phyloP scores from a whole-genome alignment of 2,329 filamentous ascomycete genomes.

The Tympanopsis confertula region DNA sequence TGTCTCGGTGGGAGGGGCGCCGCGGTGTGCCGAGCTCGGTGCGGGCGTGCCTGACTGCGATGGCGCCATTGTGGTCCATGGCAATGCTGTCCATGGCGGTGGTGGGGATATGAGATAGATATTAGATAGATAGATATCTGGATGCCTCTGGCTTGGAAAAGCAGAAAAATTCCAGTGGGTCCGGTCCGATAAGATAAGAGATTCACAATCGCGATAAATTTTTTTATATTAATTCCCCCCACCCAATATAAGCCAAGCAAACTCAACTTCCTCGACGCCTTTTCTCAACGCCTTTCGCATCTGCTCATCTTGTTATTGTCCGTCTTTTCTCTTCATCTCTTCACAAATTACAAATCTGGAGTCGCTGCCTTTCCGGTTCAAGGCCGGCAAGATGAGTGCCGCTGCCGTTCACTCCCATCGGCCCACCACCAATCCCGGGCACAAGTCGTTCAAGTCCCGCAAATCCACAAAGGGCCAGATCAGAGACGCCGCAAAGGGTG shows the following conservation, averaged over 20 bases:
- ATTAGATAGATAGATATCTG: too few relatives aligned
- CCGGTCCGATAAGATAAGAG: not conserved
- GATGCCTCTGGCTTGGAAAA: not conserved
- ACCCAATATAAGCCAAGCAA: constrained; percentile 14
- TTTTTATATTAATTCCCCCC: not conserved
- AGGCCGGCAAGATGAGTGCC: constrained; percentile 71
- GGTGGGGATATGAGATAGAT: too few relatives aligned
- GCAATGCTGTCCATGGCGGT: too few relatives aligned
- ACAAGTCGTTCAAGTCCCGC: constrained; percentile 88
- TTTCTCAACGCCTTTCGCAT: too few relatives aligned
- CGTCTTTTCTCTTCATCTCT: not conserved
- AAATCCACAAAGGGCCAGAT: constrained; percentile 81
- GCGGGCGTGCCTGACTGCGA: constrained; percentile 33
- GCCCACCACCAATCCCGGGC: constrained; percentile 75
- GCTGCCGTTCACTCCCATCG: constrained; percentile 72
- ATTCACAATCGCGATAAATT: too few relatives aligned
- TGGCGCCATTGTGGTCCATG: constrained; percentile 42
- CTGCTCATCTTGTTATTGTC: constrained; percentile 1
- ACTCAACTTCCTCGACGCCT: constrained; percentile 4
- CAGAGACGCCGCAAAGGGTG: constrained; percentile 80
- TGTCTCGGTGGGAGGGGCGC: constrained; percentile 37
- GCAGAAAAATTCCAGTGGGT: not conserved
- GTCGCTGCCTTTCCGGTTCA: constrained; percentile 76
- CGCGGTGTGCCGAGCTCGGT: constrained; percentile 38
- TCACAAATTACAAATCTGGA: constrained; percentile 45